Evolutionary conservation across 2,329 filamentous ascomycete genomes (phyloP).

Genomic region (Alternaria metachromatica): DNA sequence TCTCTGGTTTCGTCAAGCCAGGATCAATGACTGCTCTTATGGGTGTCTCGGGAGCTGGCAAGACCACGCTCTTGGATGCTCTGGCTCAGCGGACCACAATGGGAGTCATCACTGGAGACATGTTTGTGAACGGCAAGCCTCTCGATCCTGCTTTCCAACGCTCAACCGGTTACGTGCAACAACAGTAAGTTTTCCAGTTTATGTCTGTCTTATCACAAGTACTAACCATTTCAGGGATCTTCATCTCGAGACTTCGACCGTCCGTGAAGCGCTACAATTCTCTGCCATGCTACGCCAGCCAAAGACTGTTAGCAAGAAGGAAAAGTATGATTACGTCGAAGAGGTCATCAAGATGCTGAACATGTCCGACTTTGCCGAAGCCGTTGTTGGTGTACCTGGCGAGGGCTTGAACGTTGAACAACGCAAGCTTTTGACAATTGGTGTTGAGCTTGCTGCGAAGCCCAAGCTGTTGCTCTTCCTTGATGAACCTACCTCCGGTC

Average conservation of each 20-base stretch:
- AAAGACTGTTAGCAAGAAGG: conserved; percentile 58
- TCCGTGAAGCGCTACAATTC: conserved; percentile 46
- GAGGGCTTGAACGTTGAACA: conserved; percentile 72
- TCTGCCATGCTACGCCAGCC: conserved; percentile 57
- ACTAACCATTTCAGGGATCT: conserved; percentile 35
- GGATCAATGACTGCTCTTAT: conserved; percentile 55
- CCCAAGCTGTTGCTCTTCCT: conserved; percentile 68
- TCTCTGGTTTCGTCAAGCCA: conserved; percentile 63
- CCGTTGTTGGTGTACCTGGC: conserved; percentile 68
- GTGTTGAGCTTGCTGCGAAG: conserved; percentile 74
- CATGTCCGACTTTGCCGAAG: conserved; percentile 71
- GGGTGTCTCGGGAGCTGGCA: conserved; percentile 49
- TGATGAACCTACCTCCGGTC: conserved; percentile 65
- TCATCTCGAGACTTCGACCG: conserved; percentile 48
- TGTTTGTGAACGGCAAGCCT: conserved; percentile 49
- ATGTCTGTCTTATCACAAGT: background rate
- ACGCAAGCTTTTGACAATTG: conserved; percentile 73
- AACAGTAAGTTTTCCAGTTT: conserved; percentile 33
- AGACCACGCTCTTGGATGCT: conserved; percentile 48
- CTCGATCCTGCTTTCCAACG: conserved; percentile 46
- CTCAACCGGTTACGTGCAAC: conserved; percentile 50
- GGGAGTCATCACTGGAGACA: conserved; percentile 49
- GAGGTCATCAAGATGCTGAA: conserved; percentile 70
- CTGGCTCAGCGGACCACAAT: conserved; percentile 45
- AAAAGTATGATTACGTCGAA: conserved; percentile 69